phyloP scores from a whole-genome alignment of 495 filamentous ascomycete genomes.

The Trichocladium uniseriatum region DNA sequence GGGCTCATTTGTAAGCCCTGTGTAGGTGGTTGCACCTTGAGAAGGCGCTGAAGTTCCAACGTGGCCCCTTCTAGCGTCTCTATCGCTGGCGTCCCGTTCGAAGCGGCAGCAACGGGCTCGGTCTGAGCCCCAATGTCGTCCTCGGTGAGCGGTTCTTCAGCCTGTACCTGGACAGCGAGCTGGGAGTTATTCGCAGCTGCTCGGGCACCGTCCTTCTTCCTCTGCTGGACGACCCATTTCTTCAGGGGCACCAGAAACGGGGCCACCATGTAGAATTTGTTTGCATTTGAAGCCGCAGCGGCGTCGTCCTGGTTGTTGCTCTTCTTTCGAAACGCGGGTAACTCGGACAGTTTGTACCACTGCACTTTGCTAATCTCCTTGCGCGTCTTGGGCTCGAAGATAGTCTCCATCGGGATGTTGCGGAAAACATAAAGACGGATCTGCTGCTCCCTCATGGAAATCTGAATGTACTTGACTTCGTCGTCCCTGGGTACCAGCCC shows the following conservation, averaged over 20 bases:
- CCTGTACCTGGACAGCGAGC: conserved; percentile 17
- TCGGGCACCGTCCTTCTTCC: conserved; percentile 50
- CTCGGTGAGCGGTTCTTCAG: conserved; percentile 34
- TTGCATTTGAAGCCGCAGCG: conserved; percentile 52
- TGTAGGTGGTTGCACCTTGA: conserved; percentile 49
- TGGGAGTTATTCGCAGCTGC: conserved; percentile 20
- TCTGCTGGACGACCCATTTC: conserved; percentile 83
- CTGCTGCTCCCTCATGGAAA: conserved; percentile 85
- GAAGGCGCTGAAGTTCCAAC: conserved; percentile 51
- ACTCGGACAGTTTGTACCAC: conserved; percentile 82
- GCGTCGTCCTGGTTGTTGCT: conserved; percentile 42
- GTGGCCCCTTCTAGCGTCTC: conserved; percentile 49
- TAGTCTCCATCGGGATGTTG: conserved; percentile 71
- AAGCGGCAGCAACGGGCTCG: conserved; percentile 12
- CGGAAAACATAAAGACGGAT: conserved; percentile 86
- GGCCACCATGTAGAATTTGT: conserved; percentile 96
- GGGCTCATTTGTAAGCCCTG: conserved; percentile 33
- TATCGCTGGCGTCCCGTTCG: conserved; percentile 20
- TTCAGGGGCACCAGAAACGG: conserved; percentile 80
- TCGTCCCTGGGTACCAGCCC: conserved; percentile 61
- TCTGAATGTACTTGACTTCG: conserved; percentile 68
- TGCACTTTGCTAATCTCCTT: conserved; percentile 96
- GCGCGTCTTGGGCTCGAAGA: conserved; percentile 80
- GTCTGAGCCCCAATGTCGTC: conserved; percentile 31
- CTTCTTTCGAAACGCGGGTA: conserved; percentile 70